These are phyloP conservation scores for Neotropicomus parvogracilis DNA, from an alignment of 1,284 basidiomycete species.

Conservation along the genomic window DNA sequence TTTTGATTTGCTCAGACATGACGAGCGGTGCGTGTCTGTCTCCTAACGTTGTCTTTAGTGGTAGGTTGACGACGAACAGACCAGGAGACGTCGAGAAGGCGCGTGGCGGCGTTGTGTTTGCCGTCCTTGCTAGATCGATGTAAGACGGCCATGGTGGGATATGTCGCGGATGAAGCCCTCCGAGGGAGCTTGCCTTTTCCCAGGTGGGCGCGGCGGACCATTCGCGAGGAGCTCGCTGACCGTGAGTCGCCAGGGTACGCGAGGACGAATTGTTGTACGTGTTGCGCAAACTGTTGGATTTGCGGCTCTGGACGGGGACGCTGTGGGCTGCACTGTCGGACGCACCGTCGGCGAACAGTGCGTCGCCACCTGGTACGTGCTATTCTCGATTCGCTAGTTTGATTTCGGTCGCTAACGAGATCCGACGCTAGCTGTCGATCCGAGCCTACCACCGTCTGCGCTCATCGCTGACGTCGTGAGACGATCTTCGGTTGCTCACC, in stretches of 20 bases:
- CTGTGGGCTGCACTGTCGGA: constrained; percentile 73
- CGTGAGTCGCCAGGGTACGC: constrained; percentile 52
- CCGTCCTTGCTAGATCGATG: constrained; percentile 75
- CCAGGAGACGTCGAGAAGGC: constrained; percentile 51
- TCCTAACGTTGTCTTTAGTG: not conserved
- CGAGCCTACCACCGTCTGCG: constrained; percentile 42
- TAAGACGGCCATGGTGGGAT: constrained; percentile 61
- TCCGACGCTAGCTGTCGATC: constrained; percentile 37
- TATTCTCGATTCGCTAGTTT: not conserved
- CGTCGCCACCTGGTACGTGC: constrained; percentile 51
- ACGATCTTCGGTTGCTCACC: constrained; percentile 71
- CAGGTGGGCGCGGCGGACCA: constrained; percentile 47
- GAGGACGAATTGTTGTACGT: constrained; percentile 91
- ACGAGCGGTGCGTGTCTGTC: constrained; percentile 46
- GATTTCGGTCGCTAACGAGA: not conserved
- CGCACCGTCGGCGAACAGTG: constrained; percentile 51
- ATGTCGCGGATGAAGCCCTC: constrained; percentile 78
- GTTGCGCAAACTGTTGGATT: constrained; percentile 67
- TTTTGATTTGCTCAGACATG: constrained; percentile 69
- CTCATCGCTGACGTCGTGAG: constrained; percentile 66
- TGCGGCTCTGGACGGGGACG: constrained; percentile 69
- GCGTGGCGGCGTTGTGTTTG: constrained; percentile 69
- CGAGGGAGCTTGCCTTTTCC: constrained; percentile 84
- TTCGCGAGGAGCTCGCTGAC: not conserved
- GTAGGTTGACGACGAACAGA: constrained; percentile 38